Percentiles rank a stretch among this genome's conserved stretches.
Conservation (phyloP, 2,329 filamentous ascomycete species). For the Bretziella fagacearum region DNA sequence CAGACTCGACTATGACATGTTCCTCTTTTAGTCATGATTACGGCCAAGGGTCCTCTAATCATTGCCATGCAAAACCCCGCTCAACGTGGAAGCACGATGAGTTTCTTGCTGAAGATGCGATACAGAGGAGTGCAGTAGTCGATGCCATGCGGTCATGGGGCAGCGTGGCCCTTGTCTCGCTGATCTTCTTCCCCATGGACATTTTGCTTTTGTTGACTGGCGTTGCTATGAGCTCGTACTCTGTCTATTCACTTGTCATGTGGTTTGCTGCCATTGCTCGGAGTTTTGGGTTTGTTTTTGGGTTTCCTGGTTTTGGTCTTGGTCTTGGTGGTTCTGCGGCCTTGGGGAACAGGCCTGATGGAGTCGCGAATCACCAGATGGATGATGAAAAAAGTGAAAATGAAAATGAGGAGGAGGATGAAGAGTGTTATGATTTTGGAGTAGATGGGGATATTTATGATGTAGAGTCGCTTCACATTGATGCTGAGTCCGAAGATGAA, state of each 20-base stretch:
- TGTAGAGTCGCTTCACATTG: conserved; percentile 8
- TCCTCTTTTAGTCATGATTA: background rate
- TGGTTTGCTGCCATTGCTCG: conserved; percentile 2
- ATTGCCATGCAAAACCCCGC: background rate
- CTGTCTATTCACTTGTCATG: background rate
- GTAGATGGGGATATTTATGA: conserved; percentile 19
- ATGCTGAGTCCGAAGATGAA: conserved; percentile 1
- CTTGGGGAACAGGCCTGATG: background rate
- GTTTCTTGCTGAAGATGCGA: background rate
- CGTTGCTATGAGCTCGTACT: conserved; percentile 3
- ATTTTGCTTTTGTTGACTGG: conserved; percentile 6
- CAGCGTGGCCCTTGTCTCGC: conserved; percentile 4
- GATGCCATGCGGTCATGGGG: conserved; percentile 9
- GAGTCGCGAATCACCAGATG: conserved; percentile 17
- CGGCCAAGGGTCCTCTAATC: background rate
- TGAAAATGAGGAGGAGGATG: conserved; percentile 19
- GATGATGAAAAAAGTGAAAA: conserved; percentile 21
- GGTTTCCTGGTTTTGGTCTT: conserved; percentile 2
- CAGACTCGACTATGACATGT: background rate
- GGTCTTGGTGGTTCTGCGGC: background rate
- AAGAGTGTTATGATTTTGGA: conserved; percentile 21
- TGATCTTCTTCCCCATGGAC: conserved; percentile 12
- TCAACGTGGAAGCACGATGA: conserved; percentile 1
- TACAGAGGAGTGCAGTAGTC: conserved; percentile 1
- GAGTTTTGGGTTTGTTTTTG: conserved; percentile 5